These are phyloP conservation scores for Fusarium coicis DNA, from an alignment of 2,329 filamentous ascomycete genomes.

Conservation along the genomic window DNA sequence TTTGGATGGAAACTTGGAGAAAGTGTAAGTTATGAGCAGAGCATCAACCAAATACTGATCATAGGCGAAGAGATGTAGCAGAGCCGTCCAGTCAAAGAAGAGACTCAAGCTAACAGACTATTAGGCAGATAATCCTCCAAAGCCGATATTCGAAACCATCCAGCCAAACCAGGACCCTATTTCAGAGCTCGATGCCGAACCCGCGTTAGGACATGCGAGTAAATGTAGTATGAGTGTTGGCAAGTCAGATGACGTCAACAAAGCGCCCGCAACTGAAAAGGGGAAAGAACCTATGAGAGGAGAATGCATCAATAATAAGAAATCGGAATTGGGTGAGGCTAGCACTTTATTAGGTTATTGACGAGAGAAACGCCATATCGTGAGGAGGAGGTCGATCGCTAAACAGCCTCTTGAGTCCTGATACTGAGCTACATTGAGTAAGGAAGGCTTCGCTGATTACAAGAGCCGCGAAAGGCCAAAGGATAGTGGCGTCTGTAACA, in stretches of 20 bases:
- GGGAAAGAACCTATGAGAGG: not conserved
- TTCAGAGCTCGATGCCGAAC: not conserved
- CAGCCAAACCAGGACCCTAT: not conserved
- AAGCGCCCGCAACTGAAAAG: not conserved
- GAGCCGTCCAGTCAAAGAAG: not conserved
- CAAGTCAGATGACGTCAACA: not conserved
- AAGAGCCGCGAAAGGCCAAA: too few relatives aligned
- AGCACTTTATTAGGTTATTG: not conserved
- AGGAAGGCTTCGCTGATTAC: too few relatives aligned
- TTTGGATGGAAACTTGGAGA: not conserved
- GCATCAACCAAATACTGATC: not conserved
- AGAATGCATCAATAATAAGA: not conserved
- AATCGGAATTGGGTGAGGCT: not conserved
- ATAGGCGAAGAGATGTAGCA: not conserved
- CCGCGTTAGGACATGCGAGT: not conserved
- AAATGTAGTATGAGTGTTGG: not conserved
- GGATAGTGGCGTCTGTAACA: too few relatives aligned
- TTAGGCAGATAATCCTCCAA: not conserved
- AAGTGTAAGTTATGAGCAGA: not conserved
- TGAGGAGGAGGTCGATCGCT: not conserved
- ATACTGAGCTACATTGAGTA: too few relatives aligned
- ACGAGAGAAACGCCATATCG: not conserved
- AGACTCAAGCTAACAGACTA: not conserved
- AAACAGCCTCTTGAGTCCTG: too few relatives aligned
- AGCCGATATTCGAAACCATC: not conserved